phyloP scores from a whole-genome alignment of 2,329 filamentous ascomycete genomes.

The Diaporthe amygdali region DNA sequence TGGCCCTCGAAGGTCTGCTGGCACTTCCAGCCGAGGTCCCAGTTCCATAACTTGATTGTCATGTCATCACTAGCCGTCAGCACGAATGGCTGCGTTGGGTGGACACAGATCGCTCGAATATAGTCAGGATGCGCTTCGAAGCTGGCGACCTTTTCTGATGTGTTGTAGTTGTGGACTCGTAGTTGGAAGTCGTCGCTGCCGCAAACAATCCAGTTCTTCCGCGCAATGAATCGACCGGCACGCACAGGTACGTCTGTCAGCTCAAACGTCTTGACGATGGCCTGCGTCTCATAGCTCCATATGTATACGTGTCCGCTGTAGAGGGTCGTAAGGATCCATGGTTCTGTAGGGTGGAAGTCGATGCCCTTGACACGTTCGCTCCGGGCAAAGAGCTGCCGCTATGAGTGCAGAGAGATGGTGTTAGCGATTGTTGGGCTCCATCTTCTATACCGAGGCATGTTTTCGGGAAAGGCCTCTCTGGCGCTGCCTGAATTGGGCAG shows the following conservation, averaged over 20 bases:
- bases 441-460: neutral
- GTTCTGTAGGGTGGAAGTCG: conserved; percentile 92
- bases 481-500: neutral
- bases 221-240: conserved; percentile 92
- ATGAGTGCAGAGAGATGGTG: conserved; percentile 40
- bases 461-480: neutral
- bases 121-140: conserved; percentile 99
- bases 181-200: conserved; percentile 90
- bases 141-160: conserved; percentile 95
- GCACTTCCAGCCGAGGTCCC: conserved; percentile 98
- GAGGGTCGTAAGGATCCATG: conserved; percentile 28
- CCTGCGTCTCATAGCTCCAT: conserved; percentile 97
- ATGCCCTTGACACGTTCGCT: conserved; percentile 97
- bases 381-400: conserved; percentile 85
- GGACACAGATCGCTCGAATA: conserved; percentile 94
- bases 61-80: conserved; percentile 97
- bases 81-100: conserved; percentile 94
- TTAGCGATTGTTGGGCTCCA: conserved; percentile 31
- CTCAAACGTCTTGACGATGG: conserved; percentile 98
- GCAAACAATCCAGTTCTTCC: conserved; percentile 99
- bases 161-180: conserved; percentile 99
- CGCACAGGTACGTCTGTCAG: conserved; percentile 97
- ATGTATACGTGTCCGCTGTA: conserved; percentile 91
- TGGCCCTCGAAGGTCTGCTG: conserved; percentile 79
- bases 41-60: conserved; percentile 99